Percentiles rank a stretch among this genome's conserved stretches.
phyloP scores from a whole-genome alignment of 1,284 basidiomycete species.

The Austroboletus olivaceoglutinosus region DNA sequence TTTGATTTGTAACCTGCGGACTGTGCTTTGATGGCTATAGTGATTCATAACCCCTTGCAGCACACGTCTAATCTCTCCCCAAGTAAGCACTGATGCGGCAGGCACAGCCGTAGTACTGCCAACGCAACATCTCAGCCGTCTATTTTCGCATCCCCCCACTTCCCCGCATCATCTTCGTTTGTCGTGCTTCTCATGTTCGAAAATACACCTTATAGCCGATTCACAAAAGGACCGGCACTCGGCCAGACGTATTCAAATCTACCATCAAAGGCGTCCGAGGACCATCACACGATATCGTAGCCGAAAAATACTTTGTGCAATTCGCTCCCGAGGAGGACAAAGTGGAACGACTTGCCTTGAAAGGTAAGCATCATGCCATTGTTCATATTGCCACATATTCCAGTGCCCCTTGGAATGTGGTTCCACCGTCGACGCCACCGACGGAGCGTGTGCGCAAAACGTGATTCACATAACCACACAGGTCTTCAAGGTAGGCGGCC shows the following conservation, averaged over 20 bases:
- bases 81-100: background rate
- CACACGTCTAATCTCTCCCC: background rate
- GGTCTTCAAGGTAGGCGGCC: too few relatives aligned
- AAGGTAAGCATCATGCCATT: too few relatives aligned
- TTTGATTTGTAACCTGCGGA: slow-evolving; percentile 3
- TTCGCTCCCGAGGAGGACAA: too few relatives aligned
- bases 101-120: background rate
- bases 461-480: too few relatives aligned
- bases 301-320: too few relatives aligned
- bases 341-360: too few relatives aligned
- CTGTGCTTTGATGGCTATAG: background rate
- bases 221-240: slow-evolving; percentile 58
- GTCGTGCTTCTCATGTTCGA: slow-evolving; percentile 57
- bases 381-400: too few relatives aligned
- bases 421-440: too few relatives aligned
- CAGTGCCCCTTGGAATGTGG: too few relatives aligned
- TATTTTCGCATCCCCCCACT: slow-evolving; percentile 5
- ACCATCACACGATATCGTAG: too few relatives aligned
- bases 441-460: too few relatives aligned
- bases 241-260: background rate
- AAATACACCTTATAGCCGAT: slow-evolving; percentile 56
- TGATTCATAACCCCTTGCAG: background rate
- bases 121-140: background rate
- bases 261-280: too few relatives aligned
- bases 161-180: slow-evolving; percentile 33